Evolutionary conservation across 169 alveolate species (phyloP), one percentile per base, ranked within the genome.

Genomic region (Plasmodium cynomolgi): DNA sequence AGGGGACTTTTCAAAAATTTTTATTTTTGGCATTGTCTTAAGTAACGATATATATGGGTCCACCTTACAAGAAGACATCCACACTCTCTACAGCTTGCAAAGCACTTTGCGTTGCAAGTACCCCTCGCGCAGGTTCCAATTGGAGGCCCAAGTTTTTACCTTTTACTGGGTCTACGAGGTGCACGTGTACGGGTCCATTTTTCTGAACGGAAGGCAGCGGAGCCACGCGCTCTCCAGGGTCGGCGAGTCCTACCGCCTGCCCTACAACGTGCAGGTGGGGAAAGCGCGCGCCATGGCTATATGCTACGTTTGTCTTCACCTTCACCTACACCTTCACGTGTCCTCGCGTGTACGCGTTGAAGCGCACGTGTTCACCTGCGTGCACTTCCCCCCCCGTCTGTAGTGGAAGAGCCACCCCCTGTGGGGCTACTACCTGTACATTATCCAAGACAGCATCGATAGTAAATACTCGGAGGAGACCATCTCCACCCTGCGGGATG

Each of bases 81-180:
- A 90, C n/a, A 4, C 20, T 34, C 72, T 90, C 29, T 81, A 90
- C 54, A 71, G 54, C 34, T 68, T 90, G 77, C 81, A 90, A 11
- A 54, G 50, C 9, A 68, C 83, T 2, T n/a, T 90, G 4, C 91
- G 83, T 26, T 29, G 72, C 47, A 90, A 90, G 73, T 90, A 90
- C 54, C 33, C n/a, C 54, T 3, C 88, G 6, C 68, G 26, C 15
- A 90, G 41, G 1, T 81, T 90, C 34, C 56, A 80, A n/a, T 44
- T 90, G 20, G 29, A 79, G 56, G 73, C 94, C 26, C 72, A 74
- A 41, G 23, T 90, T 15, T 79, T 90, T 71, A 90, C 94, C 4
- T 90, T 81, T 29, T 81, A 90, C 73, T 90, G 94, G 94, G 83
- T 90, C 37, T 90, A 81, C 73, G 84, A 90, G 15, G 94, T 90